These are phyloP conservation scores for Liriodendron chinense DNA, from an alignment of 164 flowering plant genomes.

Conservation along the genomic window DNA sequence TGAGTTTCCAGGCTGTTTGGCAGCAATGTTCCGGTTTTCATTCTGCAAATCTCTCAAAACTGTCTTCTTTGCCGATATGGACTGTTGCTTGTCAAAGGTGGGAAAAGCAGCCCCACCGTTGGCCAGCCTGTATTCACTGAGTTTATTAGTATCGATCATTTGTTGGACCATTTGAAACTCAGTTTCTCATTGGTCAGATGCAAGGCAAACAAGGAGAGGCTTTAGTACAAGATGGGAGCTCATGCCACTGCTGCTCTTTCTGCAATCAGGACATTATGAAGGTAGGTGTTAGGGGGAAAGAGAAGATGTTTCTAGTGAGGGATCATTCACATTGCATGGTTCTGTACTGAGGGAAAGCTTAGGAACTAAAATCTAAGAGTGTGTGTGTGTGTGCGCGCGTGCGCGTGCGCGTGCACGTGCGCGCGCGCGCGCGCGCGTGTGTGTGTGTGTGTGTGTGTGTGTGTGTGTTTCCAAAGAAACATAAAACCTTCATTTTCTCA, in stretches of 20 bases:
- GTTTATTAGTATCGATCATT: conserved; percentile 37
- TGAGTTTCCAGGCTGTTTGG: conserved; percentile 32
- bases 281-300: background rate
- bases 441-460: too few relatives aligned
- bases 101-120: conserved; percentile 32
- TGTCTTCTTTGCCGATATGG: conserved; percentile 41
- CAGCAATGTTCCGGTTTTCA: conserved; percentile 29
- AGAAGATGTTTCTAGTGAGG: background rate
- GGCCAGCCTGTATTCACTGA: conserved; percentile 30
- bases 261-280: background rate
- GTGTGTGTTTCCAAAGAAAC: too few relatives aligned
- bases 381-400: too few relatives aligned
- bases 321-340: background rate
- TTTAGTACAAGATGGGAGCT: background rate
- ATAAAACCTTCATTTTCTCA: too few relatives aligned
- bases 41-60: conserved; percentile 57
- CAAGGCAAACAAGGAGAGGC: background rate
- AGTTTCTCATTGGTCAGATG: background rate
- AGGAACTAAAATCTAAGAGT: too few relatives aligned
- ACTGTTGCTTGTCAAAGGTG: conserved; percentile 38
- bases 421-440: too few relatives aligned
- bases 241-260: background rate
- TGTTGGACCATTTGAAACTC: conserved; percentile 18
- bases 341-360: too few relatives aligned
- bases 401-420: too few relatives aligned